Evolutionary conservation across 345 rosid genomes (phyloP), one percentile per base, ranked within the genome.

Genomic region (Dimocarpus longan): DNA sequence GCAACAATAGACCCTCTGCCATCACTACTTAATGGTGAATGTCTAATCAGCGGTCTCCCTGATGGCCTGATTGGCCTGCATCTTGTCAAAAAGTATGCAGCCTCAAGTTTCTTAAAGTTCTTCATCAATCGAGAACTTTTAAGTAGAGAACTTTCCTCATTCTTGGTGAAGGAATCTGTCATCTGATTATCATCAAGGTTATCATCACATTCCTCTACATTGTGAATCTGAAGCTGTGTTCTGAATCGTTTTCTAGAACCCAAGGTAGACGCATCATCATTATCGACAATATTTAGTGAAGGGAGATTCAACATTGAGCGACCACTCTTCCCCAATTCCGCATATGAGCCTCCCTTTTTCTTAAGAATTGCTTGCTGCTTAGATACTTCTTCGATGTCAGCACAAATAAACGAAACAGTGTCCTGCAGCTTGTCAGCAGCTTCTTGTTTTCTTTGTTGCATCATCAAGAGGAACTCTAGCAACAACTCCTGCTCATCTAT

Each of bases 81-180:
- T 86, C 98, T 91, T 39, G 99, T 91, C 79, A 91, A 73, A 82
- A 93, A 92, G 83, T 96, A 96, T 28, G 94, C 97, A 0, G 94
- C 81, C 84, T 96, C 98, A 42, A 96, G 85, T 84, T 93, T 94
- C 93, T 90, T 91, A 79, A 96, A 91, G 85, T 94, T 96, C 84
- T 87, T 90, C 95, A 93, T 93, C 84, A 96, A 81, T 46, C 94
- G 85, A 28, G 97, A 88, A 81, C 87, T 91, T 86, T 87, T 88
- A 63, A 84, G 83, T 69, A 94, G 88, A 79, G 81, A 66, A 79
- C 87, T 89, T 77, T 88, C 93, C 77, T 79, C 92, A 57, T 86
- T 88, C 65, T 88, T 88, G 1, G 84, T 75, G 66, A 76, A 79
- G 44, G 77, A 75, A 81, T 86, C 87, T 1, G 72, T 84, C 73